Evolutionary conservation across 2,329 filamentous ascomycete genomes (phyloP), one percentile per base, ranked within the genome.

Genomic region (Sclerotinia subarctica): DNA sequence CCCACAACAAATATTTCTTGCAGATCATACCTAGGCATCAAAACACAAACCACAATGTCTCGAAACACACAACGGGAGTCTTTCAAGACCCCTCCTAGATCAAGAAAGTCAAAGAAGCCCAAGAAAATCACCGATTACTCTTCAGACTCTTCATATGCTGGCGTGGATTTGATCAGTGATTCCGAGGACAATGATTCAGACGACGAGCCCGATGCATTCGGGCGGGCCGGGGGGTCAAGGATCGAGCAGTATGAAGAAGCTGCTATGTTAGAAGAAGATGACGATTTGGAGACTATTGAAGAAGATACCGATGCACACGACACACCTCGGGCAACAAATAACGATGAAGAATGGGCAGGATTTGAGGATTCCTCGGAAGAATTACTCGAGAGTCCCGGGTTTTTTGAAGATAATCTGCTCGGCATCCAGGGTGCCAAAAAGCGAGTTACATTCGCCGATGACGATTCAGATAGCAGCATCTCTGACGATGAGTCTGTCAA

Each of bases 121-220:
- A 69, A 54, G 56, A 53, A 59, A 46, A 80, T 77, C 69, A 86
- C 84, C 29, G 81, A 81, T 42, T 81, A 81, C 7, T 85, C 85
- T 7, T 85, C 86, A 13, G 90, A 93, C 74, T 87, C 85, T 65
- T 89, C 87, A 67, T 93, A 93, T 78, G 90, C 88, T 1, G 90
- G 84, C 49, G 89, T 96, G 69, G 91, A 94, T 76, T 87, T 93
- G 63, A 90, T 96, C 70, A 91, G 86, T 73, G 91, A 94, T 74
- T 89, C 87, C 15, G 91, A 94, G 70, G 64, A 66, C 19, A 58
- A 58, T 26, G 89, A 92, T 53, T 67, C 65, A 32, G 66, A 68
- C 71, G 91, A 94, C 77, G 90, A 94, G 78, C 87, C 91, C 72
- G 87, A 56, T 64, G 59, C 91, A 83, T 87, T 94, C 67, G 86